These are phyloP conservation scores for Parmales sp. DNA, from an alignment of 108 stramenopile species.

Conservation along the genomic window DNA sequence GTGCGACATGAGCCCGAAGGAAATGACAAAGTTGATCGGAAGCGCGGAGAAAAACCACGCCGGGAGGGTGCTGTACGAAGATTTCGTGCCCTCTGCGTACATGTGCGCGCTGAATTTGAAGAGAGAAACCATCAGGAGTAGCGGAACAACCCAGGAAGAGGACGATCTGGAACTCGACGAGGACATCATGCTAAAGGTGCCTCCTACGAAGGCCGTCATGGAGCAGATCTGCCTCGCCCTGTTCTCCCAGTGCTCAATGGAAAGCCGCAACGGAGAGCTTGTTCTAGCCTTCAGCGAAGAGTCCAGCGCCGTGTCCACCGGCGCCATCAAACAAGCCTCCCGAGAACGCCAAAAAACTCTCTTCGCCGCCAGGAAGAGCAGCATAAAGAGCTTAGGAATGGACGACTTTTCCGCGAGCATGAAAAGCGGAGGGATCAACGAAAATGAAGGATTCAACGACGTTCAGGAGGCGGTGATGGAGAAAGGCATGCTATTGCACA, in stretches of 20 bases:
- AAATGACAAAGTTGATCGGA: background rate
- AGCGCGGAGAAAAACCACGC: background rate
- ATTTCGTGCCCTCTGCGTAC: background rate
- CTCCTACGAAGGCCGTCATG: background rate
- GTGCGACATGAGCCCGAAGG: background rate
- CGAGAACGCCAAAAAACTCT: no score
- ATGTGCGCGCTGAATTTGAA: background rate
- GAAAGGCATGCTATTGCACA: no score
- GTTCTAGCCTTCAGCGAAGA: background rate
- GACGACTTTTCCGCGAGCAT: no score
- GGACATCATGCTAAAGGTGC: background rate
- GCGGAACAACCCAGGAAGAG: background rate
- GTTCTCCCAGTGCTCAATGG: background rate
- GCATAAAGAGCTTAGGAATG: no score
- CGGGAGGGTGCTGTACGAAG: background rate
- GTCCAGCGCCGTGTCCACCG: background rate
- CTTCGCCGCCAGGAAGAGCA: no score
- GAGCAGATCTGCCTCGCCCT: background rate
- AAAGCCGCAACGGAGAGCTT: background rate
- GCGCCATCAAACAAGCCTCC: background rate
- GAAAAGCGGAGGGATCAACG: background rate
- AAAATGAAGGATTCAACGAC: no score
- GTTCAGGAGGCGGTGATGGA: no score
- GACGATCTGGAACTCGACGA: background rate
- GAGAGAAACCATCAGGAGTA: background rate